A percentile compares a stretch with the other conserved stretches of the same genome.
Evolutionary conservation across 2,329 filamentous ascomycete species (phyloP).

Genomic region (Furcasterigmium sp.): DNA sequence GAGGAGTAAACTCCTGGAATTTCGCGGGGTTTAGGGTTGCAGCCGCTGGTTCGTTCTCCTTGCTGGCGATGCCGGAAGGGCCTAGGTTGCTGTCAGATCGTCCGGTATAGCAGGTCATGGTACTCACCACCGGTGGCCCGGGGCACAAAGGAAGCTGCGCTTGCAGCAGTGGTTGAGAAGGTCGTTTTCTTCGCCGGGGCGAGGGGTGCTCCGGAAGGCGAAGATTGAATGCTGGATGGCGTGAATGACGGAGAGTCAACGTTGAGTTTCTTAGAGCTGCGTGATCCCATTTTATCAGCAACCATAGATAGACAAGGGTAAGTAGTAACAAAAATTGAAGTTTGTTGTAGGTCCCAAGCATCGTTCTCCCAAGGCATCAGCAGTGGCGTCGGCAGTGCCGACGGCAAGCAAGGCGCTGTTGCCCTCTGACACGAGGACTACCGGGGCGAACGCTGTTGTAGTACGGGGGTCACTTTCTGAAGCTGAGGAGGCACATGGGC

Average conservation of each 20-base stretch:
- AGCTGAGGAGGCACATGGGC: no score
- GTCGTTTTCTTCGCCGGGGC: conserved; percentile 60
- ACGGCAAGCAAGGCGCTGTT: no score
- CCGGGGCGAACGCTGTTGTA: no score
- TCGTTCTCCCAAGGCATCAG: no score
- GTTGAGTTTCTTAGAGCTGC: conserved; percentile 71
- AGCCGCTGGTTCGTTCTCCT: conserved; percentile 31
- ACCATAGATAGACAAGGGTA: no score
- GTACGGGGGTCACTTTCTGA: no score
- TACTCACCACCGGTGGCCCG: conserved; percentile 45
- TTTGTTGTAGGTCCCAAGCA: no score
- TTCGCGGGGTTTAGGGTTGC: conserved; percentile 52
- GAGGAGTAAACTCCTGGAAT: conserved; percentile 56
- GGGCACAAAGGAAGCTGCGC: conserved; percentile 79
- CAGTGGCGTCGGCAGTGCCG: no score
- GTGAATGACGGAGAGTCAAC: conserved; percentile 97
- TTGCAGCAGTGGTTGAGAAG: conserved; percentile 87
- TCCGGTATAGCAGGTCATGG: background rate
- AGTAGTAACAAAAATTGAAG: no score
- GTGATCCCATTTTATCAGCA: no score
- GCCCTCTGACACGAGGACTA: no score
- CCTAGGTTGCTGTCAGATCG: conserved; percentile 8
- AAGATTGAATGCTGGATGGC: conserved; percentile 45
- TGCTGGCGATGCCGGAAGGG: conserved; percentile 14
- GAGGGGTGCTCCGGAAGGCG: conserved; percentile 17